Conservation (phyloP, 225 moss, liverwort and hornwort species). For the Takakia lepidozioides region DNA sequence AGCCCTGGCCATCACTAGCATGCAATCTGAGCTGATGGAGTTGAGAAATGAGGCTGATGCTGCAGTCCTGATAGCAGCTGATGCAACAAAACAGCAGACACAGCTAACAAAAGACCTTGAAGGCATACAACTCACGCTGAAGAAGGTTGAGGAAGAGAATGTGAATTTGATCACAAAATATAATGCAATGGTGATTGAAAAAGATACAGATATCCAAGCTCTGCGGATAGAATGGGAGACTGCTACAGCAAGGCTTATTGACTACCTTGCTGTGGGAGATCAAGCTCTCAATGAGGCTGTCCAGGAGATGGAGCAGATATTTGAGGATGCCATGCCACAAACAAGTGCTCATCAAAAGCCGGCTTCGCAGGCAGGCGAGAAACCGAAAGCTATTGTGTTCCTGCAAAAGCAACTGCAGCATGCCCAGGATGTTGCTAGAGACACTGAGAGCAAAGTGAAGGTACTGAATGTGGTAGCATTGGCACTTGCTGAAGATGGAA, state of each 20-base stretch:
- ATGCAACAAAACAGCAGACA: constrained; percentile 25
- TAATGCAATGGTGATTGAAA: constrained; percentile 28
- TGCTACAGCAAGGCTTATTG: constrained; percentile 49
- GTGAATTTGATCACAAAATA: constrained; percentile 16
- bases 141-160: constrained; percentile 22
- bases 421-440: constrained; percentile 54
- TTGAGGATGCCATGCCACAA: constrained; percentile 29
- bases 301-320: constrained; percentile 67
- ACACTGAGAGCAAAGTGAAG: constrained; percentile 52
- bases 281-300: constrained; percentile 61
- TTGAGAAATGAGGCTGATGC: constrained; percentile 46
- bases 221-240: constrained; percentile 51
- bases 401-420: constrained; percentile 42
- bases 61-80: constrained; percentile 25
- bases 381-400: constrained; percentile 37
- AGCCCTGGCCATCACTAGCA: constrained; percentile 67
- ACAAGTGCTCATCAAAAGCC: constrained; percentile 2
- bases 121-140: constrained; percentile 22
- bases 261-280: constrained; percentile 63
- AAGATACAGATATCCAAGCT: constrained; percentile 42
- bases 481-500: constrained; percentile 27
- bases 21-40: constrained; percentile 69
- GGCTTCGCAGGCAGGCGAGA: constrained; percentile 11
- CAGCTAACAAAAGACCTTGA: constrained; percentile 50
- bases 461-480: constrained; percentile 35